phyloP scores from a whole-genome alignment of 78 protist species.

The Chrysochromulina parva region DNA sequence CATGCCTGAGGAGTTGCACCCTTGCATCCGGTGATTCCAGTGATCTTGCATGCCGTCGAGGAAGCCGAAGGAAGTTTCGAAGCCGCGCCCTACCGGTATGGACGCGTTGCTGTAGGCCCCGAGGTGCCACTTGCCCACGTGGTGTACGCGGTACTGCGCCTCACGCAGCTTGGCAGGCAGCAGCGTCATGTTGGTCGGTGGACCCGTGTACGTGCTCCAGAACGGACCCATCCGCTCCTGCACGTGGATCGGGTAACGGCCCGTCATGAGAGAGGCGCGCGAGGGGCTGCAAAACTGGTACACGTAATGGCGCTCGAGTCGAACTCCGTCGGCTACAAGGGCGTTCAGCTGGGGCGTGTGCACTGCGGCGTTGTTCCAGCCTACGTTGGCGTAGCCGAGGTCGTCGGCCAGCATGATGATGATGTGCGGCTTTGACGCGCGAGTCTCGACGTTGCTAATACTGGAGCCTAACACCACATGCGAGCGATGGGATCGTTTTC shows the following conservation, averaged over 20 bases:
- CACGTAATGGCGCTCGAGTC: conserved; percentile 52
- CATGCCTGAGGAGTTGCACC: background rate
- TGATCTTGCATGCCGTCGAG: background rate
- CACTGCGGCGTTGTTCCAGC: background rate
- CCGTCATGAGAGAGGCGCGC: conserved; percentile 33
- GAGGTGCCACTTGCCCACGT: conserved; percentile 45
- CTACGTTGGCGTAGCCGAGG: conserved; percentile 8
- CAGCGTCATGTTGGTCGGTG: conserved; percentile 52
- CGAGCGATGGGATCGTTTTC: too few species aligned
- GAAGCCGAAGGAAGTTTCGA: conserved; percentile 47
- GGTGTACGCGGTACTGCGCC: conserved; percentile 48
- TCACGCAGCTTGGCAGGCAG: background rate
- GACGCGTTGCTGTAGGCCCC: conserved; percentile 49
- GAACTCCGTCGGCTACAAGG: conserved; percentile 44
- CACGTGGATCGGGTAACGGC: conserved; percentile 55
- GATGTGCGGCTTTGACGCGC: conserved; percentile 32
- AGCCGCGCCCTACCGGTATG: conserved; percentile 60
- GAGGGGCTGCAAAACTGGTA: conserved; percentile 46
- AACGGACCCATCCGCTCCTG: background rate
- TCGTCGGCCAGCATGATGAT: conserved; percentile 43
- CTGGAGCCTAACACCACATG: too few species aligned
- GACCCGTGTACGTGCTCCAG: background rate
- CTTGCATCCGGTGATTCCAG: background rate
- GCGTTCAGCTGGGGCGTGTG: conserved; percentile 44
- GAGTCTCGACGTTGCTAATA: too few species aligned